Percentiles rank a stretch among this genome's conserved stretches.
Evolutionary conservation across 2,329 filamentous ascomycete species (phyloP).

Genomic region (Epichloe uncinata): DNA sequence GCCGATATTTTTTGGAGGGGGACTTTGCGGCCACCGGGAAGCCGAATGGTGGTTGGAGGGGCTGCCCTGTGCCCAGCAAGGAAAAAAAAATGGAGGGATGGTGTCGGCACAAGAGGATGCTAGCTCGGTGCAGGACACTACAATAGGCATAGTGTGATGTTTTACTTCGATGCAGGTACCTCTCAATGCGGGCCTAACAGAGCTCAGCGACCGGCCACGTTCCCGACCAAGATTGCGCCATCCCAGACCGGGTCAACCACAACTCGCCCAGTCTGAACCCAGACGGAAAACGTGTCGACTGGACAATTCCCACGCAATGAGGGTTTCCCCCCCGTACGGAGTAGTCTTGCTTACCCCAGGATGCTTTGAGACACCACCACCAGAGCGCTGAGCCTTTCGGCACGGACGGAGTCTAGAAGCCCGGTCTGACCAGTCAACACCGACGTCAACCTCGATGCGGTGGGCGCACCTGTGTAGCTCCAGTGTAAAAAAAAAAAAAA

Average conservation of each 20-base stretch:
- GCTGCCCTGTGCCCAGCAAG: conserved; percentile 1
- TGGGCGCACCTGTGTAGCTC: not conserved
- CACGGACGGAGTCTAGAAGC: not conserved
- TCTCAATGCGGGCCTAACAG: conserved; percentile 1
- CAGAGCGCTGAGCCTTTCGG: not conserved
- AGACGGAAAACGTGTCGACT: conserved; percentile 1
- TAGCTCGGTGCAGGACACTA: not conserved
- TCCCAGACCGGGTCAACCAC: too few relatives aligned
- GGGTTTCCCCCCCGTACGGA: not conserved
- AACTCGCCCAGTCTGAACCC: not conserved
- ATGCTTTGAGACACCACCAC: too few relatives aligned
- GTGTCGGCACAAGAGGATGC: not conserved
- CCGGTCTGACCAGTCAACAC: not conserved
- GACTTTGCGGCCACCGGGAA: not conserved
- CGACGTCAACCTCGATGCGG: not conserved
- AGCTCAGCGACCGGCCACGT: not conserved
- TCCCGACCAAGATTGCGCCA: conserved; percentile 4
- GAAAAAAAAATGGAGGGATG: not conserved
- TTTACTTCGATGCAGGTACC: not conserved
- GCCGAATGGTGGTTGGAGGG: conserved; percentile 4
- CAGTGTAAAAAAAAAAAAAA: not conserved
- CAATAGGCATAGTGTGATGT: not conserved
- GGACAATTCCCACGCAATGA: not conserved
- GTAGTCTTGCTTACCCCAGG: not conserved
- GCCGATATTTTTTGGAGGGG: conserved; percentile 2